Conservation (phyloP, 805 yeast genomes). For the Helenozyma baotianmanensis region DNA sequence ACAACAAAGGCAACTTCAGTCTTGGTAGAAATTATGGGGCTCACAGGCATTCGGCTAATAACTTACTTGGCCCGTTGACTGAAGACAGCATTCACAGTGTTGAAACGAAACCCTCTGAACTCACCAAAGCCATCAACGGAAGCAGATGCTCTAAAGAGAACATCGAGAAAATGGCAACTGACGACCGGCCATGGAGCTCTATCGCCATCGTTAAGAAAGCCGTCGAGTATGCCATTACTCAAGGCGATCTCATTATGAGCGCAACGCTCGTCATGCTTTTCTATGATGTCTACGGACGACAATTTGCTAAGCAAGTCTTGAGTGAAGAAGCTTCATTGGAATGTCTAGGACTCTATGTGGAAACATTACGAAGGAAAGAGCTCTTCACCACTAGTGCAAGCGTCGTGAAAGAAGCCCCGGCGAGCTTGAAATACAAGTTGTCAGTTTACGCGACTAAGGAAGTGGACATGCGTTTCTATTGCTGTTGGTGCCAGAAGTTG, state of each 20-base stretch:
- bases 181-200: conserved; percentile 56
- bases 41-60: conserved; percentile 1
- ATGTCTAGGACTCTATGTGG: conserved; percentile 53
- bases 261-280: conserved; percentile 56
- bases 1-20: conserved; percentile 2
- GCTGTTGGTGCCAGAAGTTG: conserved; percentile 57
- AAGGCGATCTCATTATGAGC: conserved; percentile 63
- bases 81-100: conserved; percentile 14
- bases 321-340: conserved; percentile 41
- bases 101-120: conserved; percentile 15
- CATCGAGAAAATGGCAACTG: conserved; percentile 3
- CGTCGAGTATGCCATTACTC: conserved; percentile 49
- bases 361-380: conserved; percentile 44
- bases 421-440: conserved; percentile 22
- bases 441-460: conserved; percentile 32
- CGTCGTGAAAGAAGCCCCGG: conserved; percentile 43
- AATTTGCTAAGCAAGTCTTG: conserved; percentile 10
- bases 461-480: conserved; percentile 44
- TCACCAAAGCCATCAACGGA: conserved; percentile 22
- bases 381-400: conserved; percentile 57
- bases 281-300: conserved; percentile 22
- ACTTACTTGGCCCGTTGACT: conserved; percentile 13
- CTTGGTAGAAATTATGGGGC: too few relatives aligned
- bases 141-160: conserved; percentile 6
- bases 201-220: conserved; percentile 46